Percentiles rank a stretch among this genome's conserved stretches.
Conservation (phyloP, 2,329 filamentous ascomycete genomes). For the Aureobasidium subglaciale region DNA sequence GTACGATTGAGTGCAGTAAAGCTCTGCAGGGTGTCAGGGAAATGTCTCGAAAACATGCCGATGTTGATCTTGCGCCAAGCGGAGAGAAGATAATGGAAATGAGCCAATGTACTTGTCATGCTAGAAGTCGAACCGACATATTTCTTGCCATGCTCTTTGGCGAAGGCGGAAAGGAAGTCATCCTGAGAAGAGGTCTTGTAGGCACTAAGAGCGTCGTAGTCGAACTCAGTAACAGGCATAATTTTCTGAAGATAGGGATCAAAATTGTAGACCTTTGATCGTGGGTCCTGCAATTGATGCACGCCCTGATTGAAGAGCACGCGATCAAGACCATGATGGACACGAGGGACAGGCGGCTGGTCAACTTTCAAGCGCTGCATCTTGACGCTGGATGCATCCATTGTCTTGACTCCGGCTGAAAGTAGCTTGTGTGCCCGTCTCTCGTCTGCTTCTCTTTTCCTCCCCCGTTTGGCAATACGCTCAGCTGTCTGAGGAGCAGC, state of each 20-base stretch:
- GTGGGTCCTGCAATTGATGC: constrained; percentile 81
- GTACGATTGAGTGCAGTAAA: constrained; percentile 68
- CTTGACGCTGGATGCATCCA: neutral
- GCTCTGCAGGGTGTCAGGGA: constrained; percentile 45
- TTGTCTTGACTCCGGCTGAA: neutral
- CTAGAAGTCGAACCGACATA: constrained; percentile 95
- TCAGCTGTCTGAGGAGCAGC: neutral
- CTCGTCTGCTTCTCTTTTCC: neutral
- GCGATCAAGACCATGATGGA: constrained; percentile 71
- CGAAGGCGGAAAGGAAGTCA: constrained; percentile 59
- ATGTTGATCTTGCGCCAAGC: constrained; percentile 68
- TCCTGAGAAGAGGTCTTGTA: constrained; percentile 94
- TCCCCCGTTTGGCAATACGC: neutral
- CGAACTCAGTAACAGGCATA: constrained; percentile 89
- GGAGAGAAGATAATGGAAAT: constrained; percentile 90
- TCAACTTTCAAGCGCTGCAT: constrained; percentile 26
- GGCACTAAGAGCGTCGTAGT: constrained; percentile 76
- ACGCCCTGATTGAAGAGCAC: constrained; percentile 95
- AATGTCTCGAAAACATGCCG: constrained; percentile 58
- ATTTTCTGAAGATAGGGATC: constrained; percentile 89
- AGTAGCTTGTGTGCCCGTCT: neutral
- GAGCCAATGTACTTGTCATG: constrained; percentile 79
- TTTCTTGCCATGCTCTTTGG: constrained; percentile 60
- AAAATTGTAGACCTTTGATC: constrained; percentile 89
- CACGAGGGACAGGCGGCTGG: constrained; percentile 50